Evolutionary conservation across 495 filamentous ascomycete species (phyloP).

Genomic region (Penicillium robsamsonii): DNA sequence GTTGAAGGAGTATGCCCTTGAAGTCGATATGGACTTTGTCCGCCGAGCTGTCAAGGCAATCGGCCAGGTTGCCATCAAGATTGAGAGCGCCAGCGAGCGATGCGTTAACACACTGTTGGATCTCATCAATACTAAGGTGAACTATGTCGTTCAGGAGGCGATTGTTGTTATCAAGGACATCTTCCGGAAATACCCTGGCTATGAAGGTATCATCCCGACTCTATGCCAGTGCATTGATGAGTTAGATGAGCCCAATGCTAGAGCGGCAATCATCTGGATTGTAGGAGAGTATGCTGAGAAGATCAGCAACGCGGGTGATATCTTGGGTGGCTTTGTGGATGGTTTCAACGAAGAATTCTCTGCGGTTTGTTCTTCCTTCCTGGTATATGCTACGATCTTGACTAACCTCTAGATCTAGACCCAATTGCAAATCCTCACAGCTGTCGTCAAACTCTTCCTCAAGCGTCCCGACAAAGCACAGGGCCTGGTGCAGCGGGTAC

Average conservation of each 20-base stretch:
- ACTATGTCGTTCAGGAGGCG: conserved; percentile 98
- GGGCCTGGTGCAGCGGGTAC: conserved; percentile 85
- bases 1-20: conserved; percentile 93
- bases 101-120: conserved; percentile 94
- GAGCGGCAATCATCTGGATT: conserved; percentile 95
- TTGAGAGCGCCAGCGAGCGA: conserved; percentile 87
- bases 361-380: conserved; percentile 52
- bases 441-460: conserved; percentile 94
- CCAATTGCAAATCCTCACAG: conserved; percentile 92
- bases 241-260: conserved; percentile 87
- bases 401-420: conserved; percentile 50
- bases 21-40: conserved; percentile 99
- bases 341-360: conserved; percentile 91
- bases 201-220: conserved; percentile 95
- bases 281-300: conserved; percentile 99
- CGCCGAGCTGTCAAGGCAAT: conserved; percentile 91
- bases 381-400: neutral
- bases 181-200: conserved; percentile 94
- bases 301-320: conserved; percentile 94
- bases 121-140: conserved; percentile 93
- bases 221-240: conserved; percentile 97
- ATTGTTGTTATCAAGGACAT: conserved; percentile 99
- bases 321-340: conserved; percentile 81
- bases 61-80: conserved; percentile 97
- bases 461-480: conserved; percentile 95